These are phyloP conservation scores for Terfezia boudieri DNA, from an alignment of 495 filamentous ascomycete genomes.

Conservation along the genomic window DNA sequence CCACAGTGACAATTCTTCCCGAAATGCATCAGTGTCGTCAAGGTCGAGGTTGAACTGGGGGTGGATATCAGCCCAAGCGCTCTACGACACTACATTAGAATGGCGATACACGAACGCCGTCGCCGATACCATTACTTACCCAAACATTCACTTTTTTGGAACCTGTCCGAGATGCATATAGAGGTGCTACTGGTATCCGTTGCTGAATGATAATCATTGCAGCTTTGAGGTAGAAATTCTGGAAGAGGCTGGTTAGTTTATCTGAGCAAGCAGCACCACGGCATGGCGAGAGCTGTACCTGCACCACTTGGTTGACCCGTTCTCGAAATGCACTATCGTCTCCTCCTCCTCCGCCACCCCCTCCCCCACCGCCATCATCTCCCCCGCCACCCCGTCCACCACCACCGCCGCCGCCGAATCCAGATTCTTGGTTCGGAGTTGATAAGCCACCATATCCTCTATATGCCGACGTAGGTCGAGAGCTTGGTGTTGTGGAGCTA, in stretches of 20 bases:
- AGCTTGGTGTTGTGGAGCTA: neutral
- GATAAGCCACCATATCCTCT: neutral
- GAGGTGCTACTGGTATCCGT: slow-evolving; percentile 44
- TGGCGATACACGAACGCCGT: slow-evolving; percentile 1
- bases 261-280: neutral
- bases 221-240: slow-evolving; percentile 86
- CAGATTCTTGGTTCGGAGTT: neutral
- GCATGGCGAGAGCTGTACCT: neutral
- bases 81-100: neutral
- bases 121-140: slow-evolving; percentile 38
- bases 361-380: neutral
- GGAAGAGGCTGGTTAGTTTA: slow-evolving; percentile 7
- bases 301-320: slow-evolving; percentile 18
- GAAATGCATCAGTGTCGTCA: slow-evolving; percentile 70
- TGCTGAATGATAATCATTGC: slow-evolving; percentile 67
- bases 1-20: slow-evolving; percentile 61
- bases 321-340: slow-evolving; percentile 13
- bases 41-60: slow-evolving; percentile 78
- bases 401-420: neutral
- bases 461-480: neutral
- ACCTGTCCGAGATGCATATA: slow-evolving; percentile 32
- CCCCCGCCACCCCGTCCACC: slow-evolving; percentile 1
- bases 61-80: neutral
- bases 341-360: neutral
- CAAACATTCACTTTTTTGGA: slow-evolving; percentile 62